Evolutionary conservation across 225 moss, liverwort and hornwort genomes (phyloP).

Genomic region (Polytrichum formosum): DNA sequence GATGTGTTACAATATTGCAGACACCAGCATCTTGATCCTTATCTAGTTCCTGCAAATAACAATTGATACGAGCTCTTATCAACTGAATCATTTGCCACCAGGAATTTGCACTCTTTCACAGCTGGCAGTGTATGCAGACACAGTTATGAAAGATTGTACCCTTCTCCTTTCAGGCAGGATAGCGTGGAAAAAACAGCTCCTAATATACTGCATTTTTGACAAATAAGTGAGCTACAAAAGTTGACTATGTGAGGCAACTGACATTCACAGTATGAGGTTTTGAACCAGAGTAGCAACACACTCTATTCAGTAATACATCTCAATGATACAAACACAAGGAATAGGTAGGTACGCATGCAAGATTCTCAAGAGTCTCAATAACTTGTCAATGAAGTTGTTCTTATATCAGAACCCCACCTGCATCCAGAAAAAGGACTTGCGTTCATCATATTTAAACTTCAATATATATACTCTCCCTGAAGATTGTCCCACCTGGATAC

Average conservation of each 20-base stretch:
- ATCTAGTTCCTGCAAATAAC: slow-evolving; percentile 51
- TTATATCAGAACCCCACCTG: slow-evolving; percentile 43
- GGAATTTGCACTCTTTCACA: not conserved
- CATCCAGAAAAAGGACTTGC: slow-evolving; percentile 96
- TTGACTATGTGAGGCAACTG: not conserved
- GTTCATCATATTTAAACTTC: slow-evolving; percentile 79
- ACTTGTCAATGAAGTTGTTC: too few relatives aligned
- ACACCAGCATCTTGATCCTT: slow-evolving; percentile 63
- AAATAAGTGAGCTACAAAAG: not conserved
- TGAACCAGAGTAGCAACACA: not conserved
- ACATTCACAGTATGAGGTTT: not conserved
- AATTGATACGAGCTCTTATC: too few relatives aligned
- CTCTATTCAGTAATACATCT: not conserved
- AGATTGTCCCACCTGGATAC: slow-evolving; percentile 75
- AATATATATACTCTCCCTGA: slow-evolving; percentile 84
- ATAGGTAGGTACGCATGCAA: too few relatives aligned
- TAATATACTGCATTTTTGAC: too few relatives aligned
- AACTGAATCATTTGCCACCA: not conserved
- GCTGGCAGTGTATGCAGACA: not conserved
- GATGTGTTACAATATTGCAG: slow-evolving; percentile 59
- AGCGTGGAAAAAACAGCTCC: too few relatives aligned
- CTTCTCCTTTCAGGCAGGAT: too few relatives aligned
- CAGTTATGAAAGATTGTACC: too few relatives aligned
- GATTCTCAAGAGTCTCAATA: too few relatives aligned
- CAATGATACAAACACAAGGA: too few relatives aligned